phyloP scores from a whole-genome alignment of 192 early-diverging fungal genomes.

The Coemansia guatemalensis region DNA sequence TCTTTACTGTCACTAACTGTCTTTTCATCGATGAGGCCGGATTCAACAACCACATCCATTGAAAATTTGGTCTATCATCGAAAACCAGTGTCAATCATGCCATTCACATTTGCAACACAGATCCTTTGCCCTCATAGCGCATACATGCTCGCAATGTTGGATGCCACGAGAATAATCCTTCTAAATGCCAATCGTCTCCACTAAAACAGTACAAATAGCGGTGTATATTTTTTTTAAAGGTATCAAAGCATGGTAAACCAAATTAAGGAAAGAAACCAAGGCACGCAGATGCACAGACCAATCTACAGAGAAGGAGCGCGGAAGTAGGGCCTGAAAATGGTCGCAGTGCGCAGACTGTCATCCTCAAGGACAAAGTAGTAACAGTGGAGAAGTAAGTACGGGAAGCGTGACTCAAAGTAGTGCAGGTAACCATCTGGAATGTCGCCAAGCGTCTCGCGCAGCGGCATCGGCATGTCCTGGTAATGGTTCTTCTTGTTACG shows the following conservation, averaged over 20 bases:
- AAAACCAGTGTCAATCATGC: too few species aligned
- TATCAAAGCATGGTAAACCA: background rate
- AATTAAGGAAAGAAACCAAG: background rate
- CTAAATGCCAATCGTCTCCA: background rate
- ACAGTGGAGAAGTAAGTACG: conserved; percentile 81
- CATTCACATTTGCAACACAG: too few species aligned
- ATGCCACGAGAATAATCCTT: too few species aligned
- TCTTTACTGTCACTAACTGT: too few species aligned
- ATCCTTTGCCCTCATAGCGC: too few species aligned
- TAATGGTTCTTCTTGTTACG: conserved; percentile 99
- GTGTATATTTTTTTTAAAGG: background rate
- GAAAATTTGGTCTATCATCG: too few species aligned
- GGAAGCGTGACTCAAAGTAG: conserved; percentile 92
- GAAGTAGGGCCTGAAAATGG: conserved; percentile 71
- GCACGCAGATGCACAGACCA: background rate
- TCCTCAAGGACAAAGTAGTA: conserved; percentile 80
- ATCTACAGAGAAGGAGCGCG: conserved; percentile 37
- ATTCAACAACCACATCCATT: too few species aligned
- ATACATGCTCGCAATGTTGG: too few species aligned
- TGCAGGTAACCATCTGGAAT: conserved; percentile 83
- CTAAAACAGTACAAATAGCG: background rate
- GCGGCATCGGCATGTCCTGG: conserved; percentile 80
- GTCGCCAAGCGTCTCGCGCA: conserved; percentile 75
- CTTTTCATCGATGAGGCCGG: too few species aligned
- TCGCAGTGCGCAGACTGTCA: conserved; percentile 60